Evolutionary conservation across 164 flowering plant species (phyloP), one percentile per base, ranked within the genome.

Genomic region (Stephania japonica): DNA sequence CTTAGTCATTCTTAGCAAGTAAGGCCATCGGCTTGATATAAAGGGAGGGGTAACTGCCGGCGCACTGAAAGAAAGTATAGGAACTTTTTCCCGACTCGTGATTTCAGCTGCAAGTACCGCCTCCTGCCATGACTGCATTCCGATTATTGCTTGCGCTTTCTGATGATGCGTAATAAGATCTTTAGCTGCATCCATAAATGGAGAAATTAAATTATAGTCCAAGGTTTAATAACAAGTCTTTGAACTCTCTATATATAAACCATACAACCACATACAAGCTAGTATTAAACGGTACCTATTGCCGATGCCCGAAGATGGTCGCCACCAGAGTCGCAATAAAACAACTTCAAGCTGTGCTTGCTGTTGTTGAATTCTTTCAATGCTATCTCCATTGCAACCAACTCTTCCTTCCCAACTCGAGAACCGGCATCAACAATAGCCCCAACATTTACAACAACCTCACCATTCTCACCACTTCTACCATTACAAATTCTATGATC

Each of bases 81-180:
- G 86, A 7, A 87, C 81, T 72, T 82, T 75, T 68, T 82, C 73
- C 71, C n/a, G 67, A 62, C 68, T 77, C 72, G 86, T 87, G 3
- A 84, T 67, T 26, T 83, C 75, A 5, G 87, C 87, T 3, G 83
- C 84, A 19, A 86, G 42, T 10, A 82, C 80, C 44, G 86, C 80
- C 72, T 86, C 84, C 43, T 81, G 74, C 91, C 87, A 86, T 65
- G 78, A 68, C 14, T 82, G 78, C 79, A 76, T 76, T 32, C 84
- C 84, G 12, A 85, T 23, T 10, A 86, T 81, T 72, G 72, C 83
- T 38, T 76, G 41, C 14, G 72, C 82, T 38, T 73, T 12, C 5
- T 77, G 59, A 24, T 81, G n/a, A n/a, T n/a, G 76, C 61, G 74
- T 63, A 0, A 84, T 84, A 62, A 84, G 68, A 13, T 76, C 67